Evolutionary conservation across 257 asterid genomes (phyloP), one percentile per base, ranked within the genome.

Genomic region (Primulina tabacum): DNA sequence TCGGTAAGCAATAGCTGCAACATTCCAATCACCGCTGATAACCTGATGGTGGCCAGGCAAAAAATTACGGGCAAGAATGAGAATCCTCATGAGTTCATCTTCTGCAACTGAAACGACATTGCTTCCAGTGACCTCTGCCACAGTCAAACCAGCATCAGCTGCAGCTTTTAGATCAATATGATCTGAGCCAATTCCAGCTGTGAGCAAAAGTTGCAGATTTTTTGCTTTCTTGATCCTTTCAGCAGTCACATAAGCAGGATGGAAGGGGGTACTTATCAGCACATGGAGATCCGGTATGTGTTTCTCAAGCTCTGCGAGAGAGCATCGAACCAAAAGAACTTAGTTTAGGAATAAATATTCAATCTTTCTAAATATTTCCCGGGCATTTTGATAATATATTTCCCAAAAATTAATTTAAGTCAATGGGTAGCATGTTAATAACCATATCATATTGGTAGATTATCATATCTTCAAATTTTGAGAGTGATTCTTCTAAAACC

Each of bases 121-220:
- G 87, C 99, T 94, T 71, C 97, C 97, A 0, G 98, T 94, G 85
- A 94, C 99, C 75, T 94, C 99, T 0, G 99, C 99, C 67, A 94
- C 99, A 10, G 98, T 94, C 55, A 94, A 73, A 60, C 96, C 96
- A 40, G 99, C 98, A 16, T 80, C 99, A 9, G 99, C 99, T 5
- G 99, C 99, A 2, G 99, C 99, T 75, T 88, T 82, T 61, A 94
- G 95, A 77, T 94, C 99, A 43, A 94, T 73, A 55, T 94, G 99
- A 73, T 94, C 99, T 0, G 99, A 94, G 73, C 99, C 99, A 26
- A 94, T 87, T 53, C 99, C 99, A 37, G 97, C 99, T 7, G 99
- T 94, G 72, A 94, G 93, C 86, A 94, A 68, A 37, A 94, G 88
- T 62, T 89, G 90, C 72, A 94, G 38, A 63, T 94, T 94, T 70